Conservation (phyloP, 2,329 filamentous ascomycete species). For the Microthyrium microscopicum region DNA sequence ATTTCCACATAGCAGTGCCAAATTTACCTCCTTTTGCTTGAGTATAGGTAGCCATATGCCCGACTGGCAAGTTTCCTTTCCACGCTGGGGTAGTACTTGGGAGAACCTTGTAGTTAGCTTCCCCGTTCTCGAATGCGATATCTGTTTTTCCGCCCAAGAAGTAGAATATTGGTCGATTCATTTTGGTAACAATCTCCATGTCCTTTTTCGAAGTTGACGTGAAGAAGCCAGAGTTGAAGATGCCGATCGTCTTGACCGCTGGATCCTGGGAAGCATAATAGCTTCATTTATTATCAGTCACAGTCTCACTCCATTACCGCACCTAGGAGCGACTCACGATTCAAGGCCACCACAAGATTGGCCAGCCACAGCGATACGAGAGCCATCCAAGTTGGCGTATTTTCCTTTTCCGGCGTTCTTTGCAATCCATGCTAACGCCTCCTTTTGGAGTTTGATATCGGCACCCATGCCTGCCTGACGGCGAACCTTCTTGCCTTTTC, state of each 20-base stretch:
- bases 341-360: constrained; percentile 7
- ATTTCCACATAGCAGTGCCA: constrained; percentile 3
- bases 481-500: neutral
- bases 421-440: neutral
- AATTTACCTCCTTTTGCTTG: constrained; percentile 5
- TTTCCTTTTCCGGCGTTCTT: constrained; percentile 7
- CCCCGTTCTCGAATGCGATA: constrained; percentile 8
- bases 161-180: constrained; percentile 6
- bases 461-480: neutral
- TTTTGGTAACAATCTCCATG: neutral
- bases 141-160: constrained; percentile 5
- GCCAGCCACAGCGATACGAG: constrained; percentile 5
- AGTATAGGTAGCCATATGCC: constrained; percentile 7
- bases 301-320: too few relatives aligned
- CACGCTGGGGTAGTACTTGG: neutral
- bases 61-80: constrained; percentile 7
- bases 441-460: constrained; percentile 2
- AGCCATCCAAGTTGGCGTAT: constrained; percentile 3
- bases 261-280: constrained; percentile 6
- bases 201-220: neutral
- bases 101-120: constrained; percentile 6
- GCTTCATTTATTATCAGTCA: too few relatives aligned
- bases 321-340: neutral
- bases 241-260: constrained; percentile 2
- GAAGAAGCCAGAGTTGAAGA: constrained; percentile 8